These are phyloP conservation scores for Sherardia arvensis DNA, from an alignment of 257 asterid species.

Conservation along the genomic window DNA sequence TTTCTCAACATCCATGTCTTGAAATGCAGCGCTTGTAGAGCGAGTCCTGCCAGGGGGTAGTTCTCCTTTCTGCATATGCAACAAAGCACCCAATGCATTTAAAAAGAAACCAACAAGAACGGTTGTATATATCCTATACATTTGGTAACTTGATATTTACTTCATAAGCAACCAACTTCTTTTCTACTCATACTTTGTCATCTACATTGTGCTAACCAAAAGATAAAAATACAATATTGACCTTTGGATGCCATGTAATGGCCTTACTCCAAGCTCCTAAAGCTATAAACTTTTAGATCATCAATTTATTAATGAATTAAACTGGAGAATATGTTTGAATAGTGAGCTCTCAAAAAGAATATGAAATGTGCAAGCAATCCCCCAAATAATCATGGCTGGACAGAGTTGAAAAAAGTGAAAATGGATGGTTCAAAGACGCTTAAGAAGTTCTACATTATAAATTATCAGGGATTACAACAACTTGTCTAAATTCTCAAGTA, in stretches of 20 bases:
- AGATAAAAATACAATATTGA: neutral
- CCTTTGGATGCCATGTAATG: neutral
- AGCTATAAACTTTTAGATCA: neutral
- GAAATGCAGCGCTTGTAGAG: constrained; percentile 45
- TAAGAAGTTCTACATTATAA: too few relatives aligned
- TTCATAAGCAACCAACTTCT: neutral
- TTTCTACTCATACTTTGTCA: neutral
- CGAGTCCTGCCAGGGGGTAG: constrained; percentile 85
- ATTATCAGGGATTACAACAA: neutral
- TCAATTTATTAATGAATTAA: neutral
- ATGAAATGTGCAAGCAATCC: neutral
- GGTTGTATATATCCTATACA: neutral
- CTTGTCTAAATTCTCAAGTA: too few relatives aligned
- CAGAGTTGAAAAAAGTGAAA: too few relatives aligned
- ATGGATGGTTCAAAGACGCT: too few relatives aligned
- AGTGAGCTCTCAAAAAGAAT: neutral
- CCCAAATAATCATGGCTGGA: neutral
- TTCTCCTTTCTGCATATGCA: constrained; percentile 69
- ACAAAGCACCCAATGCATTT: neutral
- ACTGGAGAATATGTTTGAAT: neutral
- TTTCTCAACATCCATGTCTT: constrained; percentile 82
- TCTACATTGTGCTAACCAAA: neutral
- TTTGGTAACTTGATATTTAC: neutral
- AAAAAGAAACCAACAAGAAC: neutral
- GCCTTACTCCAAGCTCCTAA: neutral